Percentiles rank a stretch among this genome's conserved stretches.
Evolutionary conservation across 2,329 filamentous ascomycete genomes (phyloP).

Genomic region (Claviceps sp.): DNA sequence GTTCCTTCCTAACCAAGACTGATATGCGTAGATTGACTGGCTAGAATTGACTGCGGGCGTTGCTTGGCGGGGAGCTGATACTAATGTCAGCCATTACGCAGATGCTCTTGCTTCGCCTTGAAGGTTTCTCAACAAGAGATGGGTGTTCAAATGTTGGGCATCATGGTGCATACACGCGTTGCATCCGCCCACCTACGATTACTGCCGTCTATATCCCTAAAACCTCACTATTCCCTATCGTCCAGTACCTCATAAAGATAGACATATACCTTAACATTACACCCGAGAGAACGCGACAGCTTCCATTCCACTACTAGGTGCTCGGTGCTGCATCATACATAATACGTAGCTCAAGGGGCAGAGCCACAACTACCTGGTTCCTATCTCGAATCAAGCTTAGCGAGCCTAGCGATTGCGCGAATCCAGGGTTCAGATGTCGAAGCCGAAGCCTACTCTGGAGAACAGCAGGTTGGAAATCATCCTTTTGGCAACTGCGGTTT

Average conservation of each 20-base stretch:
- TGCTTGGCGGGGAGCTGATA: not conserved
- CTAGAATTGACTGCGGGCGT: not conserved
- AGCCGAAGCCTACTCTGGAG: slow-evolving; percentile 13
- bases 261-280: not conserved
- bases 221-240: not conserved
- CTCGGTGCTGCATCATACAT: not conserved
- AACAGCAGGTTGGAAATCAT: slow-evolving; percentile 20
- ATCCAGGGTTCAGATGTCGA: slow-evolving; percentile 10
- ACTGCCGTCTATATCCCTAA: not conserved
- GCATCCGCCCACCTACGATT: not conserved
- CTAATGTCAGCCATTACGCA: not conserved
- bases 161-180: not conserved
- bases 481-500: slow-evolving; percentile 18
- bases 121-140: not conserved
- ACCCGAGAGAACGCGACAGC: not conserved
- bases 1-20: not conserved
- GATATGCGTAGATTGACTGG: not conserved
- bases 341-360: not conserved
- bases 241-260: not conserved
- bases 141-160: not conserved
- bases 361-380: not conserved
- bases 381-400: not conserved
- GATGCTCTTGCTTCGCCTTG: not conserved
- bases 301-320: not conserved
- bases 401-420: not conserved